Base-by-base conservation (phyloP, 108 stramenopile genomes). In the Aurantiochytrium sp. region DNA sequence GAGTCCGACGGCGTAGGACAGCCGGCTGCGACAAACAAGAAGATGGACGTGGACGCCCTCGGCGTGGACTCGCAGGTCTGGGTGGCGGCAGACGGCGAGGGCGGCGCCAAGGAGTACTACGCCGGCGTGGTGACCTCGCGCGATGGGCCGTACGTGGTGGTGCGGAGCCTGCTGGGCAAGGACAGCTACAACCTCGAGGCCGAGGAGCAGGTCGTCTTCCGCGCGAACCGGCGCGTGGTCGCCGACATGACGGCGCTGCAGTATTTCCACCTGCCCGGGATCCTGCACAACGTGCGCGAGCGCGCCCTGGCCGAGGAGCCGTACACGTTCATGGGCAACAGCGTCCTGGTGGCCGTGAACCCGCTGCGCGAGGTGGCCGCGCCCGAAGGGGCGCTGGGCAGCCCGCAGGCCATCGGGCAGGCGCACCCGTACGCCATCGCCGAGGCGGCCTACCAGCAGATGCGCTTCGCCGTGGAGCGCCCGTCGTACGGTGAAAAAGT, bases 231-330 rank as follows among this genome's bases (percentile, higher is more conserved):
- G 27, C 73, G 45, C 39, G 73, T 81, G 39, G 73, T 48, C 21
- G 19, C 68, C 32, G 93, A 94, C 86, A 73, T 94, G 52, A 89
- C 81, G 15, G 36, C 37, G 36, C 92, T 94, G 24, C 90, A 68
- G 52, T 86, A 92, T 69, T 86, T 94, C 37, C 92, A 94, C 89
- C 92, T 92, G 85, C 93, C 93, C 21, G 88, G 92, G 5, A 93
- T 94, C 86, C 90, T 94, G 21, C 81, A 91, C 88, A 91, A 88
- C 85, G 68, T 89, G 37, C 55, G 37, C 37, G 39, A 45, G 37
- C 88, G 93, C 12, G 91, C 92, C 90, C 24, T 86, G 24, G 59
- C 30, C 8, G 90, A 92, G 41, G 31, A 87, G 45, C 91, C 92
- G 22, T 94, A 94, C 87, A 93, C 93, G 4, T 89, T 81, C 24